Percentiles rank a stretch among this genome's conserved stretches.
phyloP scores from a whole-genome alignment of 306 rosid genomes.

The Malus asiatica region DNA sequence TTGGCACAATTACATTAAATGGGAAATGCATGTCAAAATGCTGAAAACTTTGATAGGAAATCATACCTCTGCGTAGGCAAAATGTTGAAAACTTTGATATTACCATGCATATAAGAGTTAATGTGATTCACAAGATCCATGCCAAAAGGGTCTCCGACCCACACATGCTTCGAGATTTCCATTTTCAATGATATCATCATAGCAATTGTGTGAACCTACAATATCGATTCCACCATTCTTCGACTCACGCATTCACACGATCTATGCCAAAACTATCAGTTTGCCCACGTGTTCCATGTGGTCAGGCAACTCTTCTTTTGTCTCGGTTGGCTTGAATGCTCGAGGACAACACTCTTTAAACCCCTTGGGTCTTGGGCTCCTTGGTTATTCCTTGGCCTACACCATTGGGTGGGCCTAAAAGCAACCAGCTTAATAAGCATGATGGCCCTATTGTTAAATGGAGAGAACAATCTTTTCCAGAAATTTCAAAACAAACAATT shows the following conservation, averaged over 20 bases:
- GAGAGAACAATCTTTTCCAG: neutral
- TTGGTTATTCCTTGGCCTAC: no score
- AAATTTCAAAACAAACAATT: neutral
- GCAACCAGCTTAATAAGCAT: no score
- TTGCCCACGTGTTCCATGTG: no score
- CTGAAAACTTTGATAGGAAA: constrained; percentile 51
- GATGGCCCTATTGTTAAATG: neutral
- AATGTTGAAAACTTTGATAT: constrained; percentile 61
- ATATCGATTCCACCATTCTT: neutral
- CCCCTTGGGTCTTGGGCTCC: no score
- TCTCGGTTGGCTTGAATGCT: no score
- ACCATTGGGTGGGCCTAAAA: no score
- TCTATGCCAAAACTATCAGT: no score
- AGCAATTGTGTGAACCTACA: constrained; percentile 84
- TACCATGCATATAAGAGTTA: constrained; percentile 63
- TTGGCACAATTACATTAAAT: neutral
- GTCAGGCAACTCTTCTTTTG: no score
- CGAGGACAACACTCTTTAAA: no score
- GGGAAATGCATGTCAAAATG: constrained; percentile 25
- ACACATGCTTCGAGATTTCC: constrained; percentile 73
- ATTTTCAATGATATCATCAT: constrained; percentile 75
- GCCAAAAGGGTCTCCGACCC: constrained; percentile 73
- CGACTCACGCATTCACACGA: no score
- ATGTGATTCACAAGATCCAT: constrained; percentile 51
- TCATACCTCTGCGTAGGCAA: constrained; percentile 66